phyloP scores from a whole-genome alignment of 2,329 filamentous ascomycete genomes.

The Ceratocystiopsis minuta region DNA sequence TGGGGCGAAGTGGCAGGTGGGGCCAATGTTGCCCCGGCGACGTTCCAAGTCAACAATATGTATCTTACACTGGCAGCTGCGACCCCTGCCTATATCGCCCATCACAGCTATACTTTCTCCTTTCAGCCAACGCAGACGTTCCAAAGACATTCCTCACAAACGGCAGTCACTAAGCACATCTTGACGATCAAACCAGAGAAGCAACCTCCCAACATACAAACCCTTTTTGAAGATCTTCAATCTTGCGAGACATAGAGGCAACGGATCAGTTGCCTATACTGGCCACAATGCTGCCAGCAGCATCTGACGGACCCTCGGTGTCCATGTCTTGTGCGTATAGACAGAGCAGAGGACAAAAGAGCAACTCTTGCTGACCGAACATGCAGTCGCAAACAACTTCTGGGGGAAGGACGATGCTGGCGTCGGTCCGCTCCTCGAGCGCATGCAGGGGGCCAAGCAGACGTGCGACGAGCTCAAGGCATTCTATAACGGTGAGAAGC shows the following conservation, averaged over 20 bases:
- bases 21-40: conserved; percentile 1
- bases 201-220: too few species aligned
- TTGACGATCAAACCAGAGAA: too few species aligned
- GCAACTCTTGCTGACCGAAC: background rate
- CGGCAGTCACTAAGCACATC: too few species aligned
- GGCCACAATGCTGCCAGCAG: conserved; percentile 7
- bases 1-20: background rate
- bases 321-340: conserved; percentile 10
- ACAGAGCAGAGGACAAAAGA: background rate
- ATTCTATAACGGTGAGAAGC: conserved; percentile 61
- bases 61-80: background rate
- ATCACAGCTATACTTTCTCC: background rate
- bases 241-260: too few species aligned
- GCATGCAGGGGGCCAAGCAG: conserved; percentile 86
- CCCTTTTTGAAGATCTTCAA: too few species aligned
- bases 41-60: conserved; percentile 2
- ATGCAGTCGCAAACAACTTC: conserved; percentile 95
- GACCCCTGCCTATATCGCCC: too few species aligned
- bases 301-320: conserved; percentile 10
- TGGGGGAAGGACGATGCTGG: conserved; percentile 99
- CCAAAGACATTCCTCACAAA: too few species aligned
- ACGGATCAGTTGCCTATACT: background rate
- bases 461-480: conserved; percentile 85
- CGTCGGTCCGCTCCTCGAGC: conserved; percentile 75
- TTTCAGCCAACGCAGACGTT: too few species aligned